These are phyloP conservation scores for Castanospermum australe DNA, from an alignment of 306 rosid genomes.

Conservation along the genomic window DNA sequence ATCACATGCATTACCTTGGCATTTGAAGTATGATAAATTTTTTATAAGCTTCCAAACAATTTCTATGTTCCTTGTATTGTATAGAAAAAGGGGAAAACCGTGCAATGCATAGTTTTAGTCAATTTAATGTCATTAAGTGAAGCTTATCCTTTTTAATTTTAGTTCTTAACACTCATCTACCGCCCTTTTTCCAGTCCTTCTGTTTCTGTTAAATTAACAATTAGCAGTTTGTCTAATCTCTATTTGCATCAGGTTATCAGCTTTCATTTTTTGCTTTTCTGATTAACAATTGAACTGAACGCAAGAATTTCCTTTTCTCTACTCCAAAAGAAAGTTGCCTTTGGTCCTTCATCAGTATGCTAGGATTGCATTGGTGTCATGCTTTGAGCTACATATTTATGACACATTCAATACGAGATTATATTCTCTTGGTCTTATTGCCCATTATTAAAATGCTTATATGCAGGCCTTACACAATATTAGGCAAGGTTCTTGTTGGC, in stretches of 20 bases:
- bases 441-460: slow-evolving; percentile 13
- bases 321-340: too few species aligned
- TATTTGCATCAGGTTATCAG: background rate
- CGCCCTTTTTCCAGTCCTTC: too few species aligned
- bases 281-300: background rate
- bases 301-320: background rate
- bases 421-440: background rate
- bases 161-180: background rate
- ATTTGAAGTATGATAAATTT: background rate
- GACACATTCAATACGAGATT: background rate
- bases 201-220: too few species aligned
- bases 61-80: background rate
- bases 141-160: background rate
- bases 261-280: background rate
- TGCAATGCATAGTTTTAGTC: background rate
- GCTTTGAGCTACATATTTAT: background rate
- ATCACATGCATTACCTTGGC: background rate
- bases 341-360: background rate
- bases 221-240: background rate
- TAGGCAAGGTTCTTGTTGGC: slow-evolving; percentile 60
- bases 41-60: background rate
- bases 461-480: slow-evolving; percentile 56
- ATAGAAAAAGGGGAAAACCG: background rate
- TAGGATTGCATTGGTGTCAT: background rate
- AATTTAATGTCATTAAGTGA: background rate